Conservation (phyloP, 2,329 filamentous ascomycete genomes). For the Fusarium sp. region DNA sequence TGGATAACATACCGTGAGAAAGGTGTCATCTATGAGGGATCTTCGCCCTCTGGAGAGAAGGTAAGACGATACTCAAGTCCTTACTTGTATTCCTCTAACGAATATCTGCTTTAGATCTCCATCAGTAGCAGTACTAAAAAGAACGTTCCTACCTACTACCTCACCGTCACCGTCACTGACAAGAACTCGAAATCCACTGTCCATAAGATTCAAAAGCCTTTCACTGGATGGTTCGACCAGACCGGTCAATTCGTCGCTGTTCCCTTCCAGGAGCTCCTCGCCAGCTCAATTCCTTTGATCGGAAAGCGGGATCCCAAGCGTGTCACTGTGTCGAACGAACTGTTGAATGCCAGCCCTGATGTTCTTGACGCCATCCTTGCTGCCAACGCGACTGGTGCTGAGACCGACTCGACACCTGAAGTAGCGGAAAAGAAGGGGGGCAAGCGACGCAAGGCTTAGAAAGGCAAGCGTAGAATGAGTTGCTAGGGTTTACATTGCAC, state of each 20-base stretch:
- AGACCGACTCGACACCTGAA: slow-evolving; percentile 47
- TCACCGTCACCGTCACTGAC: slow-evolving; percentile 69
- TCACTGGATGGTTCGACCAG: slow-evolving; percentile 81
- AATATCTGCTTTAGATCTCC: slow-evolving; percentile 66
- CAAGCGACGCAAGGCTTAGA: slow-evolving; percentile 58
- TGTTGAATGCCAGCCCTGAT: slow-evolving; percentile 56
- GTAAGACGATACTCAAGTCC: slow-evolving; percentile 60
- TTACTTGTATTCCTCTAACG: slow-evolving; percentile 19
- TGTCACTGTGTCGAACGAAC: slow-evolving; percentile 53
- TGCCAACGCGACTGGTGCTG: slow-evolving; percentile 46
- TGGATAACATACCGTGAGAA: slow-evolving; percentile 90
- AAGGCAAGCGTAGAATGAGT: slow-evolving; percentile 36
- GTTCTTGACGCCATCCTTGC: slow-evolving; percentile 62
- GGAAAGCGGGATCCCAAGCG: slow-evolving; percentile 73
- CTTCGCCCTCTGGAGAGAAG: slow-evolving; percentile 72
- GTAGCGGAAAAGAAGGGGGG: slow-evolving; percentile 54
- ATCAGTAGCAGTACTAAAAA: slow-evolving; percentile 81
- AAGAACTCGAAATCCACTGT: slow-evolving; percentile 54
- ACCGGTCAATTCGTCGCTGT: slow-evolving; percentile 76
- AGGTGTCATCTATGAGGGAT: slow-evolving; percentile 82
- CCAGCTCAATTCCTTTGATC: slow-evolving; percentile 72
- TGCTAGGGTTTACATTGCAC: not conserved
- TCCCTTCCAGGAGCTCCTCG: slow-evolving; percentile 83
- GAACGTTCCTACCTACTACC: slow-evolving; percentile 81
- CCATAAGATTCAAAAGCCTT: slow-evolving; percentile 70